Percentiles rank a stretch among this genome's conserved stretches.
These are phyloP conservation scores for Phanerochaete carnosa DNA, from an alignment of 768 basidiomycete genomes.

Conservation along the genomic window DNA sequence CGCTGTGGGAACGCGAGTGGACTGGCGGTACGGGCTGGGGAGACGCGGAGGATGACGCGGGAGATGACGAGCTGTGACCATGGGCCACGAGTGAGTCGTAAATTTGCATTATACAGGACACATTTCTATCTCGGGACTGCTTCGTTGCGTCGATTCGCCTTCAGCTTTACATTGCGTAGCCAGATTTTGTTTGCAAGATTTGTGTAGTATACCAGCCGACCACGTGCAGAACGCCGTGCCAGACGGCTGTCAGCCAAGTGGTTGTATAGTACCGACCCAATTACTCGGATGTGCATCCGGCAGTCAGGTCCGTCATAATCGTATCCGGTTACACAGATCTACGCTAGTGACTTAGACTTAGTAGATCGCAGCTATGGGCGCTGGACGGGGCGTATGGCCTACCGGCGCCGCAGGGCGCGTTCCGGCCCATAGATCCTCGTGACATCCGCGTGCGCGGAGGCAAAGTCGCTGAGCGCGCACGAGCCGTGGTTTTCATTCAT, in stretches of 20 bases:
- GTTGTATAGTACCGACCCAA: background rate
- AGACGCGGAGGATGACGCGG: constrained; percentile 39
- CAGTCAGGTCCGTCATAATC: background rate
- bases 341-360: background rate
- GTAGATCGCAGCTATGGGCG: no score
- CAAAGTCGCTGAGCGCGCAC: constrained; percentile 36
- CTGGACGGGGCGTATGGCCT: no score
- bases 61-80: constrained; percentile 3
- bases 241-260: background rate
- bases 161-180: background rate
- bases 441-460: constrained; percentile 25
- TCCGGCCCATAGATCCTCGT: constrained; percentile 33
- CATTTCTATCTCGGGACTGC: background rate
- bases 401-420: constrained; percentile 31
- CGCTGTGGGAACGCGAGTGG: constrained; percentile 84
- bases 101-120: background rate
- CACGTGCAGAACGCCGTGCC: background rate
- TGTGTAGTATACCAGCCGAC: background rate
- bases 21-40: constrained; percentile 58
- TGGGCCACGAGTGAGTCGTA: background rate
- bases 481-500: constrained; percentile 32
- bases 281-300: background rate
- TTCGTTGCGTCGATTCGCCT: background rate
- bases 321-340: no score
- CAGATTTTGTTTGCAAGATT: background rate